phyloP scores from a whole-genome alignment of 2,329 filamentous ascomycete species.

The Venturia nashicola region DNA sequence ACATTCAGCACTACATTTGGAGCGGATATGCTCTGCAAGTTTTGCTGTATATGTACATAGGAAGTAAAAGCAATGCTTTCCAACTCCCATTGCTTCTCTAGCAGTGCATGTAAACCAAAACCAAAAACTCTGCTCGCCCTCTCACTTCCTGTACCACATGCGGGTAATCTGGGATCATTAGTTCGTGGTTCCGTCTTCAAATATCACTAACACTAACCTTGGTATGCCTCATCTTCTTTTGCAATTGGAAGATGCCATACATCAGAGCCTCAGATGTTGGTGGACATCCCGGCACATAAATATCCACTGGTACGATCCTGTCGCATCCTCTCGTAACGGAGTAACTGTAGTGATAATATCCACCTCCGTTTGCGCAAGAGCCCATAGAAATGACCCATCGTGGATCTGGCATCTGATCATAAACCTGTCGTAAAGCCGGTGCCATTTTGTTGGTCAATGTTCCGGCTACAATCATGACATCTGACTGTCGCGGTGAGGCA shows the following conservation, averaged over 20 bases:
- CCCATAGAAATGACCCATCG: constrained; percentile 82
- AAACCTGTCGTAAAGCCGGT: constrained; percentile 76
- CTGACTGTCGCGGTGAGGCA: constrained; percentile 76
- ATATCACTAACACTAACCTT: constrained; percentile 16
- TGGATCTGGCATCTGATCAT: constrained; percentile 92
- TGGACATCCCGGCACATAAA: constrained; percentile 67
- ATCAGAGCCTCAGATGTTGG: constrained; percentile 42
- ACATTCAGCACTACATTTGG: neutral
- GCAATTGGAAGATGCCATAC: constrained; percentile 60
- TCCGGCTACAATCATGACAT: constrained; percentile 90
- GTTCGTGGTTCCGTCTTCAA: neutral
- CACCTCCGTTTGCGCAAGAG: constrained; percentile 71
- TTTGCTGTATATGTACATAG: constrained; percentile 4
- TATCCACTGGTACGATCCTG: constrained; percentile 69
- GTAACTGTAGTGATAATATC: constrained; percentile 83
- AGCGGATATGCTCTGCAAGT: neutral
- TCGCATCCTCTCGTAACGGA: constrained; percentile 67
- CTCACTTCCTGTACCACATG: constrained; percentile 46
- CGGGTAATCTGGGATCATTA: constrained; percentile 30
- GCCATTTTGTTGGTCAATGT: constrained; percentile 97
- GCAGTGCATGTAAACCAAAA: neutral
- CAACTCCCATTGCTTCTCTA: neutral
- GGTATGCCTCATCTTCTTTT: constrained; percentile 61
- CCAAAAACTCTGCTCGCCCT: neutral
- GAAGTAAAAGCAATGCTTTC: neutral